Conservation (phyloP, 768 basidiomycete species). For the Agaricus sinodeliciosus region DNA sequence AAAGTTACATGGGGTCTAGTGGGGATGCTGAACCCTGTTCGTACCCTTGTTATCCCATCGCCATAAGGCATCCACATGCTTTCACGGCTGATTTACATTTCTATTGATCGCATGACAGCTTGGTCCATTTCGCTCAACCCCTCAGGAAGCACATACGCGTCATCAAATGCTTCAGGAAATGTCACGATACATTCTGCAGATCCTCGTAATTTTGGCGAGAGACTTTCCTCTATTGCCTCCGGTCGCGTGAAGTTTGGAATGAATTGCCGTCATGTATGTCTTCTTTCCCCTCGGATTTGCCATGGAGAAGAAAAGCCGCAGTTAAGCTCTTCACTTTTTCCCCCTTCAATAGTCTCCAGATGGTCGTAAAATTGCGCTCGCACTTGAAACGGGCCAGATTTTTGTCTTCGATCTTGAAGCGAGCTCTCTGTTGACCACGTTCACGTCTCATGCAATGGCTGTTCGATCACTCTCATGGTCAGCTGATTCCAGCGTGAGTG, state of each 20-base stretch:
- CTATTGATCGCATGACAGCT: constrained; percentile 33
- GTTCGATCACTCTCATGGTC: constrained; percentile 89
- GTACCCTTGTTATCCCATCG: constrained; percentile 19
- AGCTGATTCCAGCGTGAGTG: constrained; percentile 73
- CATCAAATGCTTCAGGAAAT: constrained; percentile 66
- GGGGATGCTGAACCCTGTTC: constrained; percentile 65
- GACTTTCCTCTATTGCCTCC: constrained; percentile 50
- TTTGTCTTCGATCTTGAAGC: constrained; percentile 80
- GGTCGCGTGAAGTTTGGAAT: constrained; percentile 77
- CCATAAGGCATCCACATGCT: constrained; percentile 11
- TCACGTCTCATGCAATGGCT: constrained; percentile 85
- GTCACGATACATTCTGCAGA: constrained; percentile 68
- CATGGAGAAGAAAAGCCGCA: neutral
- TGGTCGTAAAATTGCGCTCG: constrained; percentile 73
- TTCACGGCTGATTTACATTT: constrained; percentile 4
- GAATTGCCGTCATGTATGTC: constrained; percentile 58
- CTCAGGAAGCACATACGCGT: constrained; percentile 62
- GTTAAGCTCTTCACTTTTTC: neutral
- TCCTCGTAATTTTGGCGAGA: constrained; percentile 58
- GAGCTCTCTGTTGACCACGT: constrained; percentile 57
- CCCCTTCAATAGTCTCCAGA: constrained; percentile 67
- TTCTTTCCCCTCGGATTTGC: neutral
- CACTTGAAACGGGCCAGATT: constrained; percentile 84
- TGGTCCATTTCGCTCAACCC: constrained; percentile 86
- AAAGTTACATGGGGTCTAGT: constrained; percentile 62